A percentile compares a stretch with the other conserved stretches of the same genome.
phyloP scores from a whole-genome alignment of 2,329 filamentous ascomycete species.

The Colletotrichum endophyticum region DNA sequence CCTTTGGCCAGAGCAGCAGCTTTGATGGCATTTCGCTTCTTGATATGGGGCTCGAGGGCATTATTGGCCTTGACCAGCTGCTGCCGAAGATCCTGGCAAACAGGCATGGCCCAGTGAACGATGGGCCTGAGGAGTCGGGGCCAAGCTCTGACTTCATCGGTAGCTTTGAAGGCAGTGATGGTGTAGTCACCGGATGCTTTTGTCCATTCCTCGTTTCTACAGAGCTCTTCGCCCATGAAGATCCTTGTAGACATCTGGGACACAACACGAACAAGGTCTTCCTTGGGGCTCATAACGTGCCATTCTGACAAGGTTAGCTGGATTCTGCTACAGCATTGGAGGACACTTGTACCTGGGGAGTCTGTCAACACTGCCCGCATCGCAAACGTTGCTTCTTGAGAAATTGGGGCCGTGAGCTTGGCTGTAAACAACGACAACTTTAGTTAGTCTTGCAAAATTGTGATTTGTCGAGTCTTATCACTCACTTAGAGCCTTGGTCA shows the following conservation, averaged over 20 bases:
- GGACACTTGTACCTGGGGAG: background rate
- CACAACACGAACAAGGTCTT: background rate
- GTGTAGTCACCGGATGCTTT: constrained; percentile 1
- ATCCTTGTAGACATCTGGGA: constrained; percentile 17
- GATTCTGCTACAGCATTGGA: background rate
- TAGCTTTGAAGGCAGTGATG: background rate
- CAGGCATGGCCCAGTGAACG: constrained; percentile 20
- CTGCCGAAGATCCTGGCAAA: constrained; percentile 1
- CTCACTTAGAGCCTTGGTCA: background rate
- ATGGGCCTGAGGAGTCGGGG: constrained; percentile 18
- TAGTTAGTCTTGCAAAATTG: background rate
- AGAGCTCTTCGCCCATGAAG: constrained; percentile 23
- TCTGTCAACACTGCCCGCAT: background rate
- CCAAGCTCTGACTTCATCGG: constrained; percentile 8
- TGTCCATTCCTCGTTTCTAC: constrained; percentile 18
- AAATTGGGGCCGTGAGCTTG: background rate
- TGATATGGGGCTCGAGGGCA: constrained; percentile 14
- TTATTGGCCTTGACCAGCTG: background rate
- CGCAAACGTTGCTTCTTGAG: background rate
- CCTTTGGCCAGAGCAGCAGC: background rate
- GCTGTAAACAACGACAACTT: background rate
- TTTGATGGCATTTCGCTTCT: constrained; percentile 1
- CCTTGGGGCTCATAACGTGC: constrained; percentile 1
- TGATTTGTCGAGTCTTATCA: background rate
- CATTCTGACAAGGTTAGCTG: background rate